Conservation (phyloP, 148 eudicot species). For the Rhododendron ovatum region DNA sequence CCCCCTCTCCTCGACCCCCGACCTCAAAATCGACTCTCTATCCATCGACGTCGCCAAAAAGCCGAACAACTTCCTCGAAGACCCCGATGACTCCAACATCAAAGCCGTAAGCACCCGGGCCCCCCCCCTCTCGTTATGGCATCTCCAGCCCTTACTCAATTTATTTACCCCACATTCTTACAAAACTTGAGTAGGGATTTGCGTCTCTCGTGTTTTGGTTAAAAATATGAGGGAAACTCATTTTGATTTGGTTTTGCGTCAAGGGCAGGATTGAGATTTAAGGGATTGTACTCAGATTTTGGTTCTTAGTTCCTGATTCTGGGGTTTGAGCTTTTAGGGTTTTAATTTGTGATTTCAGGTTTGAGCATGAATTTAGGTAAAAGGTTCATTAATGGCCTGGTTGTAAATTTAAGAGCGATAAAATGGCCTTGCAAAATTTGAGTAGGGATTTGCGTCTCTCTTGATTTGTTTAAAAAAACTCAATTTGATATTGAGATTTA, state of each 20-base stretch:
- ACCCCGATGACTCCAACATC: conserved; percentile 63
- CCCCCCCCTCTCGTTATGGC: no score
- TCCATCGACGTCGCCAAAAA: conserved; percentile 21
- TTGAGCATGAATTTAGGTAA: not conserved
- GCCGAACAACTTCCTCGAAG: conserved; percentile 32
- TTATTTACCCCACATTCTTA: no score
- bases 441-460: not conserved
- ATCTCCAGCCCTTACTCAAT: no score
- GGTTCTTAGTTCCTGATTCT: not conserved
- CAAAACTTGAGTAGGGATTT: no score
- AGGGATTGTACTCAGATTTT: not conserved
- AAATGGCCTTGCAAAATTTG: no score
- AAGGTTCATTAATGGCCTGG: not conserved
- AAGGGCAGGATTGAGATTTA: not conserved
- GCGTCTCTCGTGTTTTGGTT: no score
- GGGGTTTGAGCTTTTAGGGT: not conserved
- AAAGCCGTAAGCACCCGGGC: conserved; percentile 41
- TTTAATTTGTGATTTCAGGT: no score
- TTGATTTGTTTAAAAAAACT: not conserved
- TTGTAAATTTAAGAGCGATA: no score
- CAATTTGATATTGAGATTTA: not conserved
- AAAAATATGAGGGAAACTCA: no score
- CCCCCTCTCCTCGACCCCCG: conserved; percentile 16
- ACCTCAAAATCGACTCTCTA: conserved; percentile 20
- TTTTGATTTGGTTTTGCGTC: not conserved